These are phyloP conservation scores for Aspergillus sp. DNA, from an alignment of 2,329 filamentous ascomycete genomes.

Conservation along the genomic window DNA sequence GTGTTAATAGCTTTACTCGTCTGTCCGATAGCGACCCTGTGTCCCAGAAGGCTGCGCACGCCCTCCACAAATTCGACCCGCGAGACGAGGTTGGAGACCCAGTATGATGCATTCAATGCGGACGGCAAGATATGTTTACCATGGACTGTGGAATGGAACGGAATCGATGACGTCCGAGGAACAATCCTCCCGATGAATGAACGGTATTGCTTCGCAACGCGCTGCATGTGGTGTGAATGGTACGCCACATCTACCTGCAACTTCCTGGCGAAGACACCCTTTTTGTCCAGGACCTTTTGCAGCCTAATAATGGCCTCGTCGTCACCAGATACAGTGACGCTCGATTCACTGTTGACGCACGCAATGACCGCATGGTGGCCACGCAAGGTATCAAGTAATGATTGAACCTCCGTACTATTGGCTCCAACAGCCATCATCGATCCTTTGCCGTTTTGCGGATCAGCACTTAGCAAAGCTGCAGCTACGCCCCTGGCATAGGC, in stretches of 20 bases:
- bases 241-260: constrained; percentile 33
- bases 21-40: constrained; percentile 8
- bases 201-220: constrained; percentile 12
- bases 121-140: constrained; percentile 8
- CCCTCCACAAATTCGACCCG: constrained; percentile 16
- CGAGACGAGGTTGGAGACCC: constrained; percentile 18
- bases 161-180: constrained; percentile 6
- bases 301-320: constrained; percentile 1
- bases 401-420: constrained; percentile 2
- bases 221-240: constrained; percentile 35
- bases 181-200: constrained; percentile 11
- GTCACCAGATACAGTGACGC: constrained; percentile 6
- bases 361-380: constrained; percentile 1
- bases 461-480: background rate
- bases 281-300: background rate
- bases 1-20: constrained; percentile 8
- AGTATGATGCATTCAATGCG: constrained; percentile 18
- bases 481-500: constrained; percentile 18
- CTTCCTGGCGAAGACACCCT: constrained; percentile 4
- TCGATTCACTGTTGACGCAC: constrained; percentile 3
- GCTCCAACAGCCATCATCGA: constrained; percentile 24
- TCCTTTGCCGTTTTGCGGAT: constrained; percentile 13
- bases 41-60: background rate
- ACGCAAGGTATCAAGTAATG: background rate
- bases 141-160: constrained; percentile 16